Percentiles rank a stretch among this genome's conserved stretches.
Evolutionary conservation across 495 filamentous ascomycete species (phyloP).

Genomic region (Aspergillus wentii): DNA sequence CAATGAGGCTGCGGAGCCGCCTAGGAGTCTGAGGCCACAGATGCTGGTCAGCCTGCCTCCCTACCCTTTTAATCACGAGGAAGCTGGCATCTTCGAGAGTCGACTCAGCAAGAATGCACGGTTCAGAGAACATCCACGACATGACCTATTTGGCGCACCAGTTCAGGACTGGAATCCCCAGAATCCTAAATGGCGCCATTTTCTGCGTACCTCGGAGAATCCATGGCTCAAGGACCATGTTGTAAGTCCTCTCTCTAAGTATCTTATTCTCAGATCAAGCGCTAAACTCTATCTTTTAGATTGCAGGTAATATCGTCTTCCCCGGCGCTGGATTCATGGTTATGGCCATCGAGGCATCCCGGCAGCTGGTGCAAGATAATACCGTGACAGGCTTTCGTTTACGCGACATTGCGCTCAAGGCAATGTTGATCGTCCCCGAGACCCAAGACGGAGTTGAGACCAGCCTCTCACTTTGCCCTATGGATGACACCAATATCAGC

Average conservation of each 20-base stretch:
- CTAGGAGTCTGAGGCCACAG: not conserved
- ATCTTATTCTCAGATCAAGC: slow-evolving; percentile 3
- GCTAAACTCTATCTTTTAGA: slow-evolving; percentile 1
- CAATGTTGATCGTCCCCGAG: slow-evolving; percentile 25
- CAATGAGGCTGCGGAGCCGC: slow-evolving; percentile 5
- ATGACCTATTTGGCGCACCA: slow-evolving; percentile 28
- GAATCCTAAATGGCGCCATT: slow-evolving; percentile 34
- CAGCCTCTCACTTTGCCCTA: slow-evolving; percentile 1
- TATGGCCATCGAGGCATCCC: slow-evolving; percentile 33
- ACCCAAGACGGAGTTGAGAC: slow-evolving; percentile 16
- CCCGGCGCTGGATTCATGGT: slow-evolving; percentile 37
- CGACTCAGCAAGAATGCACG: slow-evolving; percentile 28
- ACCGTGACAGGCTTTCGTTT: not conserved
- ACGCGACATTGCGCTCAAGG: slow-evolving; percentile 26
- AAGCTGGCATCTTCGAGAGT: slow-evolving; percentile 27
- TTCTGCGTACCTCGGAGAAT: slow-evolving; percentile 31
- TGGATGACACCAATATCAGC: slow-evolving; percentile 1
- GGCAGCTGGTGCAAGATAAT: too few species aligned
- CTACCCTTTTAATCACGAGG: slow-evolving; percentile 29
- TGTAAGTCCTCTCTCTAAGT: slow-evolving; percentile 3
- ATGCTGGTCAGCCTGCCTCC: slow-evolving; percentile 29
- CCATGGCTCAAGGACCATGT: slow-evolving; percentile 41
- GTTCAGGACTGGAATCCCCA: slow-evolving; percentile 20
- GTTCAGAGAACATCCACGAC: slow-evolving; percentile 21
- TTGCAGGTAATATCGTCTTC: slow-evolving; percentile 31